phyloP scores from a whole-genome alignment of 352 stramenopile species.

The Pythium utonaiense region DNA sequence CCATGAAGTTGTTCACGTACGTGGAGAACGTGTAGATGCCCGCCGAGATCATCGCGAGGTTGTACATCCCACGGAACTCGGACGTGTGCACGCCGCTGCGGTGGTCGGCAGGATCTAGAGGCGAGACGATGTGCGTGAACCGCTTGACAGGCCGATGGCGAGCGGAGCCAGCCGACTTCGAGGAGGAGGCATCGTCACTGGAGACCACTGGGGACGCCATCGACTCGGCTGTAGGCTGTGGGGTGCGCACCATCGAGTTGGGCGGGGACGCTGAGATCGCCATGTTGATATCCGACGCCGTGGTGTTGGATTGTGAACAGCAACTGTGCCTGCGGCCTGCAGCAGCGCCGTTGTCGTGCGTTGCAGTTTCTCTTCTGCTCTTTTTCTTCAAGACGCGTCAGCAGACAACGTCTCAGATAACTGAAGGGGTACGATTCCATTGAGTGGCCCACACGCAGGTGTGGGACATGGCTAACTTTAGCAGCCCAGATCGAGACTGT shows the following conservation, averaged over 20 bases:
- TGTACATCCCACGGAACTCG: slow-evolving; percentile 78
- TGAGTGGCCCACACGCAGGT: slow-evolving; percentile 4
- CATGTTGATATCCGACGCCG: background rate
- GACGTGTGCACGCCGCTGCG: slow-evolving; percentile 69
- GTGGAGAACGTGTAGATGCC: slow-evolving; percentile 63
- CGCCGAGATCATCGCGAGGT: slow-evolving; percentile 61
- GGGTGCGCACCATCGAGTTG: slow-evolving; percentile 8
- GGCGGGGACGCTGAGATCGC: slow-evolving; percentile 4
- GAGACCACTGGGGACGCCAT: background rate
- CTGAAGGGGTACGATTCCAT: background rate
- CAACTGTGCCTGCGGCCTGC: background rate
- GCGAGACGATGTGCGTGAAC: slow-evolving; percentile 58
- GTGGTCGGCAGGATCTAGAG: slow-evolving; percentile 58
- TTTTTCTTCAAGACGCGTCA: slow-evolving; percentile 1
- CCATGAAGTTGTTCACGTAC: slow-evolving; percentile 49
- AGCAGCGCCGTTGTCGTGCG: too few relatives aligned
- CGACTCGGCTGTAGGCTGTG: background rate
- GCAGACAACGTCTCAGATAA: slow-evolving; percentile 16
- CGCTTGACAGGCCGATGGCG: slow-evolving; percentile 41
- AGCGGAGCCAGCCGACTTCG: background rate
- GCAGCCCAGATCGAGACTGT: slow-evolving; percentile 1
- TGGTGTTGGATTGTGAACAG: background rate
- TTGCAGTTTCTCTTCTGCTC: slow-evolving; percentile 3
- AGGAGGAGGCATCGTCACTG: background rate
- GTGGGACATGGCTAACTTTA: slow-evolving; percentile 28